phyloP scores from a whole-genome alignment of 495 filamentous ascomycete genomes.

The Annulohypoxylon bovei region DNA sequence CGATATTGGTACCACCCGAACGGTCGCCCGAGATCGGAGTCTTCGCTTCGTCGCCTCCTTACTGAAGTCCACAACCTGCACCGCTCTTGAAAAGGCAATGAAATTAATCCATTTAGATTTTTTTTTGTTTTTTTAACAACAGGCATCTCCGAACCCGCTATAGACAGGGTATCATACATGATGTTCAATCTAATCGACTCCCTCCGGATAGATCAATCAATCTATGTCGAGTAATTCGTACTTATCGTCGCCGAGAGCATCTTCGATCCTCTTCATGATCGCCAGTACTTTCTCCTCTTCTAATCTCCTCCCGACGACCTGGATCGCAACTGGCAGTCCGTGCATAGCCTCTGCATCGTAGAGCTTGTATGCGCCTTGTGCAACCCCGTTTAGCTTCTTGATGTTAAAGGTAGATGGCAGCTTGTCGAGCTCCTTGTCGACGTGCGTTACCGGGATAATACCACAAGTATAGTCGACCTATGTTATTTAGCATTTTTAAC shows the following conservation, averaged over 20 bases:
- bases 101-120: not conserved
- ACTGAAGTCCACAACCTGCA: constrained; percentile 46
- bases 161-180: not conserved
- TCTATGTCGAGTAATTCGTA: constrained; percentile 71
- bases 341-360: constrained; percentile 88
- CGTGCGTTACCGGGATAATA: constrained; percentile 86
- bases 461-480: constrained; percentile 87
- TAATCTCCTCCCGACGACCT: constrained; percentile 83
- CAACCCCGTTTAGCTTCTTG: constrained; percentile 77
- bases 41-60: not conserved
- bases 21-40: constrained; percentile 41
- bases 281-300: constrained; percentile 94
- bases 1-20: not conserved
- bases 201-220: constrained; percentile 31
- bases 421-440: constrained; percentile 73
- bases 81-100: not conserved
- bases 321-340: constrained; percentile 86
- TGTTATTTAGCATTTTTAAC: constrained; percentile 8
- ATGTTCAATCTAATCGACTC: not conserved
- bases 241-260: constrained; percentile 71
- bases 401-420: constrained; percentile 67
- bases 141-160: not conserved
- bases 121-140: not conserved
- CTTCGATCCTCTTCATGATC: constrained; percentile 81
- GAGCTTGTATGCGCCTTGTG: constrained; percentile 83